Evolutionary conservation across 2,329 filamentous ascomycete species (phyloP).

Genomic region (Ophiostoma montium): DNA sequence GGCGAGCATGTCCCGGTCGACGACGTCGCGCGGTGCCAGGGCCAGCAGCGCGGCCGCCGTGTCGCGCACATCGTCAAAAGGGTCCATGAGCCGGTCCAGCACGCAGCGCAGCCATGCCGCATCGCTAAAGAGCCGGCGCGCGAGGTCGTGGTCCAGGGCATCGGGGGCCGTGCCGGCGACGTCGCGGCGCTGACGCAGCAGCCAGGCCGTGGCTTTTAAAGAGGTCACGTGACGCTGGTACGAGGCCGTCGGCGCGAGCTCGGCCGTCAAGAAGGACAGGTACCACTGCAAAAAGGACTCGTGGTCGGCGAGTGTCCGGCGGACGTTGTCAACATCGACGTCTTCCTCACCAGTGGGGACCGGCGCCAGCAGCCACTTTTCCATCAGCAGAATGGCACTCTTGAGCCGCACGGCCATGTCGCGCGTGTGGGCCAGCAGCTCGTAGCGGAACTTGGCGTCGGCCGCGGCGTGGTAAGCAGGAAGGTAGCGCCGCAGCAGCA

Average conservation of each 20-base stretch:
- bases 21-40: constrained; percentile 29
- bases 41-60: constrained; percentile 37
- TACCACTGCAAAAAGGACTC: constrained; percentile 62
- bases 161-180: constrained; percentile 19
- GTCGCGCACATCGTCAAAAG: constrained; percentile 81
- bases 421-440: constrained; percentile 60
- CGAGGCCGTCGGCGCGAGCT: constrained; percentile 67
- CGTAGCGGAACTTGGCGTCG: constrained; percentile 74
- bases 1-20: constrained; percentile 22
- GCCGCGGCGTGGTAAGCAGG: constrained; percentile 65
- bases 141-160: constrained; percentile 15
- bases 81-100: constrained; percentile 69
- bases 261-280: constrained; percentile 52
- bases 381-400: constrained; percentile 46
- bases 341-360: background rate
- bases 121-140: constrained; percentile 23
- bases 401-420: constrained; percentile 65
- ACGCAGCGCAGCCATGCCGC: constrained; percentile 46
- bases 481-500: constrained; percentile 50
- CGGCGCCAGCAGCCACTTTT: constrained; percentile 10
- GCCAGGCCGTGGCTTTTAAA: constrained; percentile 52
- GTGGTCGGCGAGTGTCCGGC: constrained; percentile 31
- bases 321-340: constrained; percentile 1
- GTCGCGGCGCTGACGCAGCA: constrained; percentile 59
- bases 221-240: constrained; percentile 83